Evolutionary conservation across 805 yeast genomes (phyloP).

Genomic region (Myxozyma neglecta): DNA sequence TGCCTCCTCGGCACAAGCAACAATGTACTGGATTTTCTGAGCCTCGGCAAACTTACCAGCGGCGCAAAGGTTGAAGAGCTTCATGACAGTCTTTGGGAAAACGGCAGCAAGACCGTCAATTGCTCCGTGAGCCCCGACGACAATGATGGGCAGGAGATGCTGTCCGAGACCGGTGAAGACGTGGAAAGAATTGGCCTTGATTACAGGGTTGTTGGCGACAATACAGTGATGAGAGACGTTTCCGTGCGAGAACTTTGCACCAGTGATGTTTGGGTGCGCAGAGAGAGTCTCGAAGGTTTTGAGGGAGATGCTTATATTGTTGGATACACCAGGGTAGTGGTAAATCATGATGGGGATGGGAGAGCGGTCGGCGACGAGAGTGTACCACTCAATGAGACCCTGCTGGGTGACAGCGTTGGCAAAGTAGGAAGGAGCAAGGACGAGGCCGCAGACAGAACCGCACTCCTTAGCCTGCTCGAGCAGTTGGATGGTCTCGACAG

Average conservation of each 20-base stretch:
- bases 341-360: slow-evolving; percentile 49
- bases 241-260: slow-evolving; percentile 54
- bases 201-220: slow-evolving; percentile 47
- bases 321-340: slow-evolving; percentile 54
- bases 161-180: slow-evolving; percentile 56
- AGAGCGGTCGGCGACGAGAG: slow-evolving; percentile 47
- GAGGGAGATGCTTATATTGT: slow-evolving; percentile 44
- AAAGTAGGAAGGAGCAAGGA: slow-evolving; percentile 51
- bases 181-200: slow-evolving; percentile 45
- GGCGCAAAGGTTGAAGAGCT: slow-evolving; percentile 42
- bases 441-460: slow-evolving; percentile 38
- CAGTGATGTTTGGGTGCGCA: slow-evolving; percentile 49
- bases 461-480: slow-evolving; percentile 36
- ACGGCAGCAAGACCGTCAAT: slow-evolving; percentile 57
- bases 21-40: slow-evolving; percentile 45
- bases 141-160: slow-evolving; percentile 49
- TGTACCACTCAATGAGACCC: slow-evolving; percentile 50
- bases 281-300: slow-evolving; percentile 46
- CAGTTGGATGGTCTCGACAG: slow-evolving; percentile 47
- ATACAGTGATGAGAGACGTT: slow-evolving; percentile 51
- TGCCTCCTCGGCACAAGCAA: slow-evolving; percentile 50
- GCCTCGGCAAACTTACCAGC: slow-evolving; percentile 45
- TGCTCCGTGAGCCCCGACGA: slow-evolving; percentile 52
- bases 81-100: slow-evolving; percentile 52
- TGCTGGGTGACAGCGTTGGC: slow-evolving; percentile 49